Percentiles rank a stretch among this genome's conserved stretches.
Conservation (phyloP, 345 rosid genomes). For the rapeseed (Brassica napus) region DNA sequence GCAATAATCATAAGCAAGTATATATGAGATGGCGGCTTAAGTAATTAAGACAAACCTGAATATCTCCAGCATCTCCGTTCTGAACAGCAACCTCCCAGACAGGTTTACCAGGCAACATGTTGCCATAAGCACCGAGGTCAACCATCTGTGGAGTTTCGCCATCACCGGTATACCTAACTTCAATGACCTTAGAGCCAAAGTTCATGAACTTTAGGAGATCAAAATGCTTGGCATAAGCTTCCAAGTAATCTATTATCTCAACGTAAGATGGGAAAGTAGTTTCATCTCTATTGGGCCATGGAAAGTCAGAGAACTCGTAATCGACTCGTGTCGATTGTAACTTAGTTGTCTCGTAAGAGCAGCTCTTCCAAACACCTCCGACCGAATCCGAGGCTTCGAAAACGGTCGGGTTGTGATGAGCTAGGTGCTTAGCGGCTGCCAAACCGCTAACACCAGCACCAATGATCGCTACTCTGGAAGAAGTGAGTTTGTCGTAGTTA, state of each 20-base stretch:
- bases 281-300: conserved; percentile 76
- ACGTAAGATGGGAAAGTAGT: conserved; percentile 60
- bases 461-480: conserved; percentile 66
- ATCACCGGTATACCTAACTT: conserved; percentile 57
- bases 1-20: neutral
- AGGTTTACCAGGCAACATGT: conserved; percentile 59
- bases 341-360: conserved; percentile 73
- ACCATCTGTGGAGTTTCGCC: conserved; percentile 18
- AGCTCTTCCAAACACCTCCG: conserved; percentile 89
- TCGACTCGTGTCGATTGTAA: conserved; percentile 69
- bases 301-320: conserved; percentile 85
- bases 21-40: neutral
- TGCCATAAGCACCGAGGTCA: conserved; percentile 38
- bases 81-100: conserved; percentile 86
- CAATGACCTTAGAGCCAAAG: conserved; percentile 74
- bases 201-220: conserved; percentile 61
- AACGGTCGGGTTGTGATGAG: conserved; percentile 60
- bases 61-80: conserved; percentile 46
- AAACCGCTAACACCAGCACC: conserved; percentile 93
- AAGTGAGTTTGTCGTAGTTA: conserved; percentile 10
- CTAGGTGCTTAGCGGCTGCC: conserved; percentile 75
- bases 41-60: conserved; percentile 50
- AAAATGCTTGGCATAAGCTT: conserved; percentile 66
- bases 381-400: conserved; percentile 77
- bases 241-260: conserved; percentile 77